Evolutionary conservation across 805 yeast genomes (phyloP).

Genomic region (Candida sithepensis): DNA sequence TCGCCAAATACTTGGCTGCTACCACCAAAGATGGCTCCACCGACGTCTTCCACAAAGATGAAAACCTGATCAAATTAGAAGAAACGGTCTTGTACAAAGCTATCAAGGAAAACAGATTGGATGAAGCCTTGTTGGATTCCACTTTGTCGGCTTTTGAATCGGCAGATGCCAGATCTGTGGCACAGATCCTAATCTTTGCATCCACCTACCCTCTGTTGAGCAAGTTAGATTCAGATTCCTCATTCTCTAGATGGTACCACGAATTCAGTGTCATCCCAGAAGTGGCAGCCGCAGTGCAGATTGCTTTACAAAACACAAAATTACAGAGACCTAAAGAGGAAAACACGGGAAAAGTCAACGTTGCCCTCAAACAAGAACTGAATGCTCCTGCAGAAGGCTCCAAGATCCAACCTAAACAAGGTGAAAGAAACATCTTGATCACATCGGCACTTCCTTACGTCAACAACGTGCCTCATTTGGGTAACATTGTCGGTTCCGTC

Average conservation of each 20-base stretch:
- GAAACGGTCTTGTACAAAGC: constrained; percentile 43
- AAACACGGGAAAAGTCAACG: constrained; percentile 37
- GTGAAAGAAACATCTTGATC: constrained; percentile 77
- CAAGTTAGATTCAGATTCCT: constrained; percentile 15
- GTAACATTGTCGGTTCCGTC: constrained; percentile 94
- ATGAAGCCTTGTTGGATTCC: constrained; percentile 10
- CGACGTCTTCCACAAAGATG: constrained; percentile 15
- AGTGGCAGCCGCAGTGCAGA: constrained; percentile 43
- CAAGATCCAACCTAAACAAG: constrained; percentile 61
- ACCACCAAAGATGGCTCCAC: constrained; percentile 12
- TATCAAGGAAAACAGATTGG: constrained; percentile 34
- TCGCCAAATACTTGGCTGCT: constrained; percentile 58
- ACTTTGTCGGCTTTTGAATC: constrained; percentile 13
- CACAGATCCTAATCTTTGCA: constrained; percentile 58
- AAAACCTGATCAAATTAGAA: constrained; percentile 35
- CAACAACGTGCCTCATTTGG: constrained; percentile 97
- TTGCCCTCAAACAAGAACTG: constrained; percentile 13
- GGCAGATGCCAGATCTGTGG: constrained; percentile 37
- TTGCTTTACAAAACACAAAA: constrained; percentile 44
- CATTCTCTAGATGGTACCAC: constrained; percentile 36
- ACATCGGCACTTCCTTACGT: constrained; percentile 98
- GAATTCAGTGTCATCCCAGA: constrained; percentile 36
- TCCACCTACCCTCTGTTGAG: constrained; percentile 45
- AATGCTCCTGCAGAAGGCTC: constrained; percentile 16
- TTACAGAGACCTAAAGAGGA: constrained; percentile 37